Conservation (phyloP, 768 basidiomycete genomes). For the Mycena vitilis region DNA sequence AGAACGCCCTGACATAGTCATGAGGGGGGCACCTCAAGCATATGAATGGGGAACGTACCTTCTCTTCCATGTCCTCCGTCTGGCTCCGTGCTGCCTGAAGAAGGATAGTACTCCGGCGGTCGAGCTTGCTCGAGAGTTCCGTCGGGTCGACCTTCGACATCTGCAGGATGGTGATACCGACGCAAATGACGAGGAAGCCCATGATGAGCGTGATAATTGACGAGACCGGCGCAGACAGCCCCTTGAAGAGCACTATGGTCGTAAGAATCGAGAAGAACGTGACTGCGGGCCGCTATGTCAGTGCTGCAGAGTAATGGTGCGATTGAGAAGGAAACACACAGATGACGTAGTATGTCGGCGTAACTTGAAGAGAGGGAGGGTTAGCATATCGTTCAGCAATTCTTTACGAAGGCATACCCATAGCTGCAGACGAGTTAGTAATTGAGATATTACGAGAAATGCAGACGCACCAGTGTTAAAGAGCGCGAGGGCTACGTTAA, state of each 20-base stretch:
- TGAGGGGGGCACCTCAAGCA: neutral
- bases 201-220: slow-evolving; percentile 92
- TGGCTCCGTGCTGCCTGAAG: slow-evolving; percentile 84
- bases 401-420: slow-evolving; percentile 59
- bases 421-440: slow-evolving; percentile 55
- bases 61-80: slow-evolving; percentile 79
- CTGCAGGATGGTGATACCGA: slow-evolving; percentile 95
- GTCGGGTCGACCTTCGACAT: slow-evolving; percentile 94
- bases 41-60: slow-evolving; percentile 45
- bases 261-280: slow-evolving; percentile 89
- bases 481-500: slow-evolving; percentile 94
- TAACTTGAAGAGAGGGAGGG: slow-evolving; percentile 61
- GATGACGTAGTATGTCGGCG: slow-evolving; percentile 89
- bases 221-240: slow-evolving; percentile 78
- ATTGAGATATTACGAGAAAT: neutral
- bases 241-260: slow-evolving; percentile 90
- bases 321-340: slow-evolving; percentile 57
- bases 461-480: slow-evolving; percentile 84
- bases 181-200: slow-evolving; percentile 91
- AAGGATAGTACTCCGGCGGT: slow-evolving; percentile 90
- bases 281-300: slow-evolving; percentile 54
- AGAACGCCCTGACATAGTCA: slow-evolving; percentile 42
- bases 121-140: slow-evolving; percentile 75
- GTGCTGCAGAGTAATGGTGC: slow-evolving; percentile 18
- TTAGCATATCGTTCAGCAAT: slow-evolving; percentile 36